Evolutionary conservation across 768 basidiomycete species (phyloP), one percentile per base, ranked within the genome.

Genomic region (Russula sp.): DNA sequence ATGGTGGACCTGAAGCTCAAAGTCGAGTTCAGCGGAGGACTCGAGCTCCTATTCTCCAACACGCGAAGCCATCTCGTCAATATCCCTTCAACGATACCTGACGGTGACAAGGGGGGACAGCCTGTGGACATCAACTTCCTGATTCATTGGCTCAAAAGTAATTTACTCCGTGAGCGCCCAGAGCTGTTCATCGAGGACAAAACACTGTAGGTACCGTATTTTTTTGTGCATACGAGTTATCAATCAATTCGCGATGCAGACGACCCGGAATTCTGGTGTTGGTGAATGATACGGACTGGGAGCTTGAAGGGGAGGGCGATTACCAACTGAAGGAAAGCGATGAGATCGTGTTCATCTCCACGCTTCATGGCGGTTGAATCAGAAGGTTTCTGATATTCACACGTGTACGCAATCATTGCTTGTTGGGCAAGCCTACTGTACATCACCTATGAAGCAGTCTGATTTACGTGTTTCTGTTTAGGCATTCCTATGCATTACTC

Each of bases 261-360:
- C 93, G 97, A 9, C 97, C 97, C 0, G 97, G 97, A 0, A 97
- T 99, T 41, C 78, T 99, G 3, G 96, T 98, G 4, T 78, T 99
- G n/a, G 84, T 99, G 39, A 65, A 59, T 11, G 57, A 58, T 34
- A 64, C 53, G 4, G 63, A 64, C 38, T 65, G 57, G 58, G 58
- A 64, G 4, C 63, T 65, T 25, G 65, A 64, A 35, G 65, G 57
- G 41, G 65, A 65, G 47, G 62, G 61, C 4, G 62, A 49, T 9
- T 64, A 65, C 41, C 34, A 53, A 45, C 29, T 64, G 54, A 61
- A 54, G 54, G 57, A 59, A 36, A 79, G 82, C 0, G 97, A 99
- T 71, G 91, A 95, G 75, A 82, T 98, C 64, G 92, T 98, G 16
- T 96, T 99, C 73, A 98, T 99, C 63, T 96, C 93, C 22, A 98